These are phyloP conservation scores for Lathyrus sativus DNA, from an alignment of 306 rosid genomes.

Conservation along the genomic window DNA sequence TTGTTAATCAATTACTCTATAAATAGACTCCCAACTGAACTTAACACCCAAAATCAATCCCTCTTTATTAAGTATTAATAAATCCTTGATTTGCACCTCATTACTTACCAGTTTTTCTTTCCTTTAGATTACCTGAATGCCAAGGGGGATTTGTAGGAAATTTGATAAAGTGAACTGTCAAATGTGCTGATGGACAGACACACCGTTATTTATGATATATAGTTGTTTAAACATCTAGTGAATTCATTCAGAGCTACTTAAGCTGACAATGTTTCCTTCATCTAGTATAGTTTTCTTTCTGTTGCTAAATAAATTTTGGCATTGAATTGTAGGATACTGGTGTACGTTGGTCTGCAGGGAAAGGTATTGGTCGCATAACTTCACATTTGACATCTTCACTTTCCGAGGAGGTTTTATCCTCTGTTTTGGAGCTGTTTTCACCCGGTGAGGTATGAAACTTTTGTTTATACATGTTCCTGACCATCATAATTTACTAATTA, in stretches of 20 bases:
- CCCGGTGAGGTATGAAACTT: slow-evolving; percentile 77
- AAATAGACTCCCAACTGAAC: neutral
- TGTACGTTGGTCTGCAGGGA: slow-evolving; percentile 99
- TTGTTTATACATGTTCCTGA: slow-evolving; percentile 33
- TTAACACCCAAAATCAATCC: slow-evolving; percentile 1
- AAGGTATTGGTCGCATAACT: slow-evolving; percentile 89
- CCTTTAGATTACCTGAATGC: neutral
- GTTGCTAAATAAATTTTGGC: slow-evolving; percentile 27
- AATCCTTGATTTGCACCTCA: slow-evolving; percentile 12
- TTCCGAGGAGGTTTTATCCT: slow-evolving; percentile 85
- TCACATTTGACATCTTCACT: slow-evolving; percentile 79
- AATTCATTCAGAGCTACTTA: slow-evolving; percentile 26
- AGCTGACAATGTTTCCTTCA: slow-evolving; percentile 29
- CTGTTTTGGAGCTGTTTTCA: slow-evolving; percentile 88
- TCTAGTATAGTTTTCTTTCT: slow-evolving; percentile 8
- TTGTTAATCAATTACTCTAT: neutral
- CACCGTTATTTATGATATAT: slow-evolving; percentile 24
- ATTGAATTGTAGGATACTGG: slow-evolving; percentile 70
- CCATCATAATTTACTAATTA: slow-evolving; percentile 3
- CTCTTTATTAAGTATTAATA: neutral
- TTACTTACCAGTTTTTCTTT: slow-evolving; percentile 16
- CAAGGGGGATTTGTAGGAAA: slow-evolving; percentile 15
- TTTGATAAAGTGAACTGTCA: slow-evolving; percentile 8
- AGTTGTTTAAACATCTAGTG: slow-evolving; percentile 19
- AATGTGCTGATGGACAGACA: slow-evolving; percentile 3